A percentile compares a stretch with the other conserved stretches of the same genome.
phyloP scores from a whole-genome alignment of 352 stramenopile genomes.

The Globisporangium nagaii region DNA sequence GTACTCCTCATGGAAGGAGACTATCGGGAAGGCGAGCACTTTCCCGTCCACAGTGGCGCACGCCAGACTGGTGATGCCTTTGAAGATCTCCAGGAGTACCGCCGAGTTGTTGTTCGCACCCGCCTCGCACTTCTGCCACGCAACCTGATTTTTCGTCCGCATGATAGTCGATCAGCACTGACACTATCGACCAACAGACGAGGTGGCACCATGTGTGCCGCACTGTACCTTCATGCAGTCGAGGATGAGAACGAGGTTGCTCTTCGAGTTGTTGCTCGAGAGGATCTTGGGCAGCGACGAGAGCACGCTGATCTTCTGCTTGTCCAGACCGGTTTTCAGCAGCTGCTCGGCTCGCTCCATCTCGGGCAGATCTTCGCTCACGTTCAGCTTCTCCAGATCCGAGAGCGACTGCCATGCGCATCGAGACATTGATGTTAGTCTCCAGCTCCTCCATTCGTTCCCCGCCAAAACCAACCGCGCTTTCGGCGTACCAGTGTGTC shows the following conservation, averaged over 20 bases:
- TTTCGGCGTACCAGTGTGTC: conserved; percentile 55
- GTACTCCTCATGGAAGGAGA: conserved; percentile 67
- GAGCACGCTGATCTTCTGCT: conserved; percentile 78
- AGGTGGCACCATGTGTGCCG: neutral
- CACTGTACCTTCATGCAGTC: conserved; percentile 85
- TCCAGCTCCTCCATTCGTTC: too few relatives aligned
- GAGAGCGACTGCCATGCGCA: conserved; percentile 52
- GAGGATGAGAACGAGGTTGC: conserved; percentile 50
- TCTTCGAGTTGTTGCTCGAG: conserved; percentile 66
- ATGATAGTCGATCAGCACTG: too few relatives aligned
- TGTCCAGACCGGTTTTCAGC: conserved; percentile 68
- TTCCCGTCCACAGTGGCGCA: conserved; percentile 69
- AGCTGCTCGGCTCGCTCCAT: conserved; percentile 76
- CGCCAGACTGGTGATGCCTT: conserved; percentile 43
- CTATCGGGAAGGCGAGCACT: conserved; percentile 45
- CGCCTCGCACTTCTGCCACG: conserved; percentile 67
- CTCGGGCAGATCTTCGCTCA: conserved; percentile 78
- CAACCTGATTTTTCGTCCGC: too few relatives aligned
- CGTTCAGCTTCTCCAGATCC: conserved; percentile 82
- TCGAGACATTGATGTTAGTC: neutral
- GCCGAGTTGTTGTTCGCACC: conserved; percentile 35
- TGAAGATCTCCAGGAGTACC: conserved; percentile 61
- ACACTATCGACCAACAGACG: too few relatives aligned
- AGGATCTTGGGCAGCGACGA: conserved; percentile 64
- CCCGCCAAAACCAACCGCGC: neutral